Percentiles rank a stretch among this genome's conserved stretches.
Evolutionary conservation across 1,139 yeast species (phyloP).

Genomic region (Chernovozyma aurita): DNA sequence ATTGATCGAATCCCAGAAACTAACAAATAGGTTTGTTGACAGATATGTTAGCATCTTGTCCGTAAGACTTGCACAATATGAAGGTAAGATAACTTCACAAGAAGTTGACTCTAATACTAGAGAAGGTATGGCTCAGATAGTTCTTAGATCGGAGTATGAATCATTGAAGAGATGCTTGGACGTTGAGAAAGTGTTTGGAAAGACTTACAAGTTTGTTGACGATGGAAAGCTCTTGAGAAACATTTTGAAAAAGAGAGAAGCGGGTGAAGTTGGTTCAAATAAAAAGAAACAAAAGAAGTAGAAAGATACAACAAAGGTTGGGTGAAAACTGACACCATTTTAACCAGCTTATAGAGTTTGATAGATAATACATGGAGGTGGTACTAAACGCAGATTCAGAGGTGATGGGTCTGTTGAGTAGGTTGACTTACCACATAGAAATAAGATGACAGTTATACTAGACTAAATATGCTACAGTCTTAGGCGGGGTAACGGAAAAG

Average conservation of each 20-base stretch:
- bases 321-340: too few species aligned
- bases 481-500: too few species aligned
- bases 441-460: too few species aligned
- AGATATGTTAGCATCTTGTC: conserved; percentile 30
- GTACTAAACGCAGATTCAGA: too few species aligned
- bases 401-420: too few species aligned
- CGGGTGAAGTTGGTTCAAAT: background rate
- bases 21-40: conserved; percentile 31
- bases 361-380: too few species aligned
- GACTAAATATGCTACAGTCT: too few species aligned
- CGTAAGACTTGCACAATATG: conserved; percentile 38
- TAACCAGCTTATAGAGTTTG: too few species aligned
- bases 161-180: conserved; percentile 42
- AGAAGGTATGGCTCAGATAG: conserved; percentile 47
- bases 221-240: conserved; percentile 57
- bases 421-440: too few species aligned
- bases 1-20: conserved; percentile 35
- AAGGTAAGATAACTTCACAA: conserved; percentile 23
- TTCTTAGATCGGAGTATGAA: conserved; percentile 49
- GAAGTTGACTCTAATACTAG: conserved; percentile 13
- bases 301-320: too few species aligned
- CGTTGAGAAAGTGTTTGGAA: conserved; percentile 25
- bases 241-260: conserved; percentile 46
- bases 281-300: background rate
- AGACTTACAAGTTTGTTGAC: conserved; percentile 37